phyloP scores from a whole-genome alignment of 108 stramenopile species.

The Aurantiochytrium sp. region DNA sequence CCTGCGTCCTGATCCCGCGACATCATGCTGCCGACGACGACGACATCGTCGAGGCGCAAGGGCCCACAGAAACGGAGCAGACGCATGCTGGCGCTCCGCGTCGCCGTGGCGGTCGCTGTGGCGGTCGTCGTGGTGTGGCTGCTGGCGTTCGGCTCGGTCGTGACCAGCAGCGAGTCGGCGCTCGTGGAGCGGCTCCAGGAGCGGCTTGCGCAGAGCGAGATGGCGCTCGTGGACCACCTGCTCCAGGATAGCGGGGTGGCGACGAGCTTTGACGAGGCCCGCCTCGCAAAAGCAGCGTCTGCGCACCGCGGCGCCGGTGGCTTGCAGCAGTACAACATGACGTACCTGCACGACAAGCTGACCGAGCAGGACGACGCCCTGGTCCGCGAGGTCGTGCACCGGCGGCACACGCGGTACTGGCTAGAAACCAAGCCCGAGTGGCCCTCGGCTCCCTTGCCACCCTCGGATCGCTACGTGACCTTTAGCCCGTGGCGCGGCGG shows the following conservation, averaged over 20 bases:
- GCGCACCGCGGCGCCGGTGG: too few relatives aligned
- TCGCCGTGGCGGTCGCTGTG: not conserved
- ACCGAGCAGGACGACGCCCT: not conserved
- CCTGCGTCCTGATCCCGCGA: too few relatives aligned
- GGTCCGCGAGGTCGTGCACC: not conserved
- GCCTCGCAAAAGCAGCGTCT: not conserved
- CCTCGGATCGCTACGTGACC: not conserved
- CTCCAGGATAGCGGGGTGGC: not conserved
- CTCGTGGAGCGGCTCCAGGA: not conserved
- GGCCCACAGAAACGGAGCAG: not conserved
- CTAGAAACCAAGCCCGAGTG: not conserved
- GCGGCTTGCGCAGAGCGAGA: not conserved
- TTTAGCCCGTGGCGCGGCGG: constrained; percentile 28
- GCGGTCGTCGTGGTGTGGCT: not conserved
- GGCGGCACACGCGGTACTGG: constrained; percentile 1
- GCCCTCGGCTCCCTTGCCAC: not conserved
- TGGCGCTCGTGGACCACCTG: not conserved
- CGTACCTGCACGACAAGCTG: not conserved
- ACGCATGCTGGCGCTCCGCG: not conserved
- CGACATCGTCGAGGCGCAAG: not conserved
- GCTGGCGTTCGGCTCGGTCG: not conserved
- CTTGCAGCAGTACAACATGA: not conserved
- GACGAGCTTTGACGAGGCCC: not conserved
- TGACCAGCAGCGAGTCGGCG: not conserved
- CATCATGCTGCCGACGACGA: too few relatives aligned